Evolutionary conservation across 805 yeast species (phyloP), one percentile per base, ranked within the genome.

Genomic region (Suhomyces faveliae): DNA sequence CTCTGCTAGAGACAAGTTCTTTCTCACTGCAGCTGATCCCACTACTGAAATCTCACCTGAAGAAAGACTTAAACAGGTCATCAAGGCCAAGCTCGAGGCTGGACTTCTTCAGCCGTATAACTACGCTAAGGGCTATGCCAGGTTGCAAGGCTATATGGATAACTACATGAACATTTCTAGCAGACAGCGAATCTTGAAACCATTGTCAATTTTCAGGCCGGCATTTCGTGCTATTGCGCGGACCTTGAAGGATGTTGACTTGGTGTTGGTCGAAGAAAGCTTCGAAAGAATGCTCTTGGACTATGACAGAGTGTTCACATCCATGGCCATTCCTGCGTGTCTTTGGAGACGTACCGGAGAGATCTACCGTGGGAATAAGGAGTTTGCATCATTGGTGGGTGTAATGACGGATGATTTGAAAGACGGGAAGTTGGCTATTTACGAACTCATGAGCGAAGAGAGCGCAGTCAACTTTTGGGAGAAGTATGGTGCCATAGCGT

Each of bases 391-490:
- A 1, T 67, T 92, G 47, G 97, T 92, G 1, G 96, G 90, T 17
- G 96, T 89, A 20, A 79, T 83, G 23, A 89, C 92, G 1, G 97
- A 91, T 61, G 96, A 90, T 62, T 69, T 92, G 59, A 83, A 94
- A 53, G 96, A 92, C 64, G 98, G 98, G 9, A 87, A 85, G 57
- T 69, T 90, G 54, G 94, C 97, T 1, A 89, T 92, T 40, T 91
- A 91, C 67, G 97, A 92, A 68, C 70, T 92, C 52, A 87, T 92
- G 96, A 84, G 90, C 43, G 97, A 91, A 64, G 97, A 91, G 56
- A 87, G 96, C 60, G 95, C 97, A 22, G 97, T 92, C 15, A 91
- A 89, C 58, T 92, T 89, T 63, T 92, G 98, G 98, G 98, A 92
- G 60, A 91, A 91, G 63, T 92, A 91, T 60, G 97, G 97, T 2